A percentile compares a stretch with the other conserved stretches of the same genome.
Evolutionary conservation across 2,329 filamentous ascomycete genomes (phyloP).

Genomic region (Aaosphaeria arxii): DNA sequence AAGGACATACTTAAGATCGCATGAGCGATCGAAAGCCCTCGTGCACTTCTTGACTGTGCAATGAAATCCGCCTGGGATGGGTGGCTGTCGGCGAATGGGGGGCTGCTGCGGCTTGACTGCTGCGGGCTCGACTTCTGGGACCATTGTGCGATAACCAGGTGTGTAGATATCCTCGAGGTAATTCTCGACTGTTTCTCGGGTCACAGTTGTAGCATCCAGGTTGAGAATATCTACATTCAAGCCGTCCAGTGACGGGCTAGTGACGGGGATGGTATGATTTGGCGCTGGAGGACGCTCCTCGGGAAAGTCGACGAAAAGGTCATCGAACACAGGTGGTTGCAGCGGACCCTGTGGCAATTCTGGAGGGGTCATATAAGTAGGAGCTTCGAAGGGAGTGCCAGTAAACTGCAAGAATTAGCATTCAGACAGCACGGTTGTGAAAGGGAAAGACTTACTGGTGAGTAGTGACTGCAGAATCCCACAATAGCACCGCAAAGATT

Average conservation of each 20-base stretch:
- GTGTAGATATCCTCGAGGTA: not conserved
- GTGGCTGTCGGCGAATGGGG: no score
- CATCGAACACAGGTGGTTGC: not conserved
- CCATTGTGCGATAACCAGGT: not conserved
- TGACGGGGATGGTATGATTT: no score
- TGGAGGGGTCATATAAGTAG: not conserved
- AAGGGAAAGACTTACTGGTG: not conserved
- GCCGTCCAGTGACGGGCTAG: no score
- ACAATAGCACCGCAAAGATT: not conserved
- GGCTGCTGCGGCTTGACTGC: conserved; percentile 9
- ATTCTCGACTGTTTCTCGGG: not conserved
- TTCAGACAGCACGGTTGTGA: no score
- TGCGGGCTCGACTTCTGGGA: conserved; percentile 13
- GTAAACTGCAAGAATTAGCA: no score
- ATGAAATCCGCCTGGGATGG: conserved; percentile 16
- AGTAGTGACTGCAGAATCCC: not conserved
- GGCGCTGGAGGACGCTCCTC: no score
- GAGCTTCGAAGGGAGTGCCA: no score
- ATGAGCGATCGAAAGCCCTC: conserved; percentile 27
- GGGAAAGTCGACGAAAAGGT: no score
- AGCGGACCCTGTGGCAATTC: not conserved
- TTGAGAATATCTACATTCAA: no score
- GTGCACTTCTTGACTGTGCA: conserved; percentile 19
- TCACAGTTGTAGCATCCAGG: not conserved
- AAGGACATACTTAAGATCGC: conserved; percentile 33